These are phyloP conservation scores for Jatropha curcas DNA, from an alignment of 345 rosid genomes.

Conservation along the genomic window DNA sequence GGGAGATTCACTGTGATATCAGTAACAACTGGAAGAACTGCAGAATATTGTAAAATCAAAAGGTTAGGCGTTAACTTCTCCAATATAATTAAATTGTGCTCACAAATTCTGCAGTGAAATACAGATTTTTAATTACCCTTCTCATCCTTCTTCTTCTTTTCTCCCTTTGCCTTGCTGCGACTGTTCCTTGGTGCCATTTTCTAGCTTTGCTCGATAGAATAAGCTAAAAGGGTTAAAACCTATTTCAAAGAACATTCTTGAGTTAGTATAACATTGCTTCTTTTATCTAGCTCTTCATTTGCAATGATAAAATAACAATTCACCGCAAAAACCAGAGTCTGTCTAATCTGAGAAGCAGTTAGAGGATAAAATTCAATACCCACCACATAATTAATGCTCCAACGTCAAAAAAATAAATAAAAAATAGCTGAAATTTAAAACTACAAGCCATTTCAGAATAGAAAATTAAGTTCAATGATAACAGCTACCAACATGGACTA, in stretches of 20 bases:
- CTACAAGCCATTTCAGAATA: neutral
- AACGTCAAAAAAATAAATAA: neutral
- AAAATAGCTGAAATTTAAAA: neutral
- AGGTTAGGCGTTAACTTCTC: neutral
- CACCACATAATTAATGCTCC: neutral
- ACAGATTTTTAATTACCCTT: slow-evolving; percentile 49
- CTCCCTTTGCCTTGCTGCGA: slow-evolving; percentile 86
- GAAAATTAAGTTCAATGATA: neutral
- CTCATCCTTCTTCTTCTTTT: slow-evolving; percentile 98
- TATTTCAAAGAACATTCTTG: slow-evolving; percentile 5
- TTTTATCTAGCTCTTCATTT: neutral
- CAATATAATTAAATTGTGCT: neutral
- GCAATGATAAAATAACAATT: neutral
- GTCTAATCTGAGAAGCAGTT: neutral
- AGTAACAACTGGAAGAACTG: slow-evolving; percentile 89
- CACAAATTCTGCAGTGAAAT: neutral
- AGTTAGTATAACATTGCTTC: neutral
- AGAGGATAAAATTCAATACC: neutral
- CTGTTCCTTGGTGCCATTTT: slow-evolving; percentile 96
- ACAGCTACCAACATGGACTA: neutral
- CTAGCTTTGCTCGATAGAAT: slow-evolving; percentile 19
- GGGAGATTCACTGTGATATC: slow-evolving; percentile 86
- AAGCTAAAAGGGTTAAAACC: slow-evolving; percentile 21
- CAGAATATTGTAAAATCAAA: neutral
- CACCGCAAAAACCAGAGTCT: neutral